These are phyloP conservation scores for Pythium rhizo-oryzae DNA, from an alignment of 352 stramenopile species.

Conservation along the genomic window DNA sequence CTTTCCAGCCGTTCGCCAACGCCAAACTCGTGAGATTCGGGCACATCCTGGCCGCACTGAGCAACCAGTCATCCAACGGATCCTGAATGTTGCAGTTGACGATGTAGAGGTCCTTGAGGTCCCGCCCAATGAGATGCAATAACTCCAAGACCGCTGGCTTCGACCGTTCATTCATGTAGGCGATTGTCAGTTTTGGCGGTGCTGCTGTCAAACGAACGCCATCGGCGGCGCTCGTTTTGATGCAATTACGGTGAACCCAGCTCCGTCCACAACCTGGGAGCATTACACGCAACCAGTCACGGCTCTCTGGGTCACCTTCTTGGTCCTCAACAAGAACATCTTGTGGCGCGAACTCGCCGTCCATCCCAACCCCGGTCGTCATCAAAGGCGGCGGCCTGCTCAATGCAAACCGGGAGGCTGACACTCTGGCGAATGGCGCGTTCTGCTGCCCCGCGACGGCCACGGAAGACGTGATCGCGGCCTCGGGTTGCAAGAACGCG, in stretches of 20 bases:
- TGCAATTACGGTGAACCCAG: background rate
- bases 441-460: background rate
- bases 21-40: background rate
- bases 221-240: too few relatives aligned
- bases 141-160: constrained; percentile 6
- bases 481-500: background rate
- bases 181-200: background rate
- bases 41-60: background rate
- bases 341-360: background rate
- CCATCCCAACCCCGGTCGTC: background rate
- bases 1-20: background rate
- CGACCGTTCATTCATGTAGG: constrained; percentile 7
- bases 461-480: background rate
- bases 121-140: constrained; percentile 4
- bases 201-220: background rate
- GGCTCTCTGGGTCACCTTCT: background rate
- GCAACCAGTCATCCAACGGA: constrained; percentile 11
- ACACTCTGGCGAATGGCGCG: background rate
- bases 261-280: constrained; percentile 2
- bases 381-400: background rate
- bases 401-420: background rate
- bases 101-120: constrained; percentile 4
- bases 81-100: background rate
- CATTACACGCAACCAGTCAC: background rate
- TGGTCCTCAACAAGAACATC: background rate